A percentile compares a stretch with the other conserved stretches of the same genome.
Evolutionary conservation across 1,284 basidiomycete genomes (phyloP).

Genomic region (Apiotrichum brassicae): DNA sequence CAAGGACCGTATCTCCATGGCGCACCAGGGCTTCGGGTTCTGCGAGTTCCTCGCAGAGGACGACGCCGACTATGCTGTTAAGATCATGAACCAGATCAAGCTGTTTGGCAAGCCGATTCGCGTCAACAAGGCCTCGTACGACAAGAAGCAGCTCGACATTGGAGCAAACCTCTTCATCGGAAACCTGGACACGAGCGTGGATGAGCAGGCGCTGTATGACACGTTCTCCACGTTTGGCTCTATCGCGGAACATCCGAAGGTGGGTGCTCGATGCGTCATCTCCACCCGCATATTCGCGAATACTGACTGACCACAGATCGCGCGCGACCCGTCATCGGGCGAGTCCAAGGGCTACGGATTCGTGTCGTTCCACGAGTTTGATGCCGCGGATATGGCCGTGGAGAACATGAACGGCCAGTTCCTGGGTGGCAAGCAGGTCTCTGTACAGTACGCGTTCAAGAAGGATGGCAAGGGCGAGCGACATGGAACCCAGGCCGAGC

Average conservation of each 20-base stretch:
- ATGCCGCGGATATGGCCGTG: slow-evolving; percentile 90
- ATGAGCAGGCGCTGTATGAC: slow-evolving; percentile 86
- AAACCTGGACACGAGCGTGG: slow-evolving; percentile 86
- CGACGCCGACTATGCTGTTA: slow-evolving; percentile 98
- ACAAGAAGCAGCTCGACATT: slow-evolving; percentile 95
- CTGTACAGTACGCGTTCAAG: slow-evolving; percentile 96
- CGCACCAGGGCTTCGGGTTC: slow-evolving; percentile 97
- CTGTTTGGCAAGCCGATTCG: slow-evolving; percentile 96
- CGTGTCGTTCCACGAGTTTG: slow-evolving; percentile 94
- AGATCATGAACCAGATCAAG: slow-evolving; percentile 99
- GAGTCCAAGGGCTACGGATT: slow-evolving; percentile 95
- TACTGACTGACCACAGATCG: slow-evolving; percentile 60
- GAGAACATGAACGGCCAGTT: slow-evolving; percentile 97
- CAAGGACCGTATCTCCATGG: slow-evolving; percentile 97
- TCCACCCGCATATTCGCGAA: neutral
- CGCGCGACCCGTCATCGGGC: slow-evolving; percentile 76
- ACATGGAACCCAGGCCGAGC: slow-evolving; percentile 91
- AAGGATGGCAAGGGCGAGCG: slow-evolving; percentile 98
- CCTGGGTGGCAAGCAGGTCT: slow-evolving; percentile 95
- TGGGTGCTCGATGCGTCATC: slow-evolving; percentile 46
- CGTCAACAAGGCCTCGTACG: slow-evolving; percentile 96
- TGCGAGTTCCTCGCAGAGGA: slow-evolving; percentile 97
- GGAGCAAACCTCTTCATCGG: slow-evolving; percentile 97
- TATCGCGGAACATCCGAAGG: slow-evolving; percentile 90
- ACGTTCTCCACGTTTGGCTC: slow-evolving; percentile 92